Base-by-base conservation (phyloP, 176 grass and related monocot species). In the Themeda triandra region DNA sequence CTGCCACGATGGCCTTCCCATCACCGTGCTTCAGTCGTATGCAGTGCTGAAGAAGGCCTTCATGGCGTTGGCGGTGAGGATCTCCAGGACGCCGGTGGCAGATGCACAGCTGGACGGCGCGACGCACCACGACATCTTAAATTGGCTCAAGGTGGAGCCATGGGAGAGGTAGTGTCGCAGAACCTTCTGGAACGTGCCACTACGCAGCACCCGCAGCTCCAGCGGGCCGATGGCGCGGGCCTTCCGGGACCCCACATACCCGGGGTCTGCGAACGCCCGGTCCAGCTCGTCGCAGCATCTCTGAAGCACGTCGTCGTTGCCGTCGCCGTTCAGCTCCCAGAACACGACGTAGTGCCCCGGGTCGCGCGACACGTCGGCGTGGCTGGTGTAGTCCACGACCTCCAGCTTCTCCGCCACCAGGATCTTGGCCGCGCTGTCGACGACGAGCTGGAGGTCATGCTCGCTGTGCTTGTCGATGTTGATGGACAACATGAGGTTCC, bases 391-490 rank as follows among this genome's bases (percentile, higher is more conserved):
- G 82, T 98, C 96, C 21, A 93, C 74, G 27, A 98, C 83, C 72
- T 98, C 95, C 25, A 98, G 73, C 62, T 90, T 93, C 75, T 94
- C 90, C 0, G 65, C 91, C 0, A 87, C 96, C 3, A 92, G 89
- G 71, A 87, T 63, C 73, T 86, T 74, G 10, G 79, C 58, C 0
- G 92, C 89, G 15, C 80, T 32, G 29, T 95, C 85, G 6, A 98
- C 86, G 21, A 87, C 87, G 2, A 93, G 63, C 76, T 98, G 93
- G 5, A 98, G 83, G 80, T 98, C 92, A 60, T 87, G 86, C 84
- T 98, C 93, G 24, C 76, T 98, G 89, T 95, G 95, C 85, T 98
- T 98, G 91, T 98, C 95, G 60, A 95, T 88, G 79, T 98, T 98
- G 91, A 48, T 48, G 45, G 4, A 5, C 45, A 48, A 14, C 45